Evolutionary conservation across 1,284 basidiomycete genomes (phyloP).

Genomic region (Chalciporus piperatoides): DNA sequence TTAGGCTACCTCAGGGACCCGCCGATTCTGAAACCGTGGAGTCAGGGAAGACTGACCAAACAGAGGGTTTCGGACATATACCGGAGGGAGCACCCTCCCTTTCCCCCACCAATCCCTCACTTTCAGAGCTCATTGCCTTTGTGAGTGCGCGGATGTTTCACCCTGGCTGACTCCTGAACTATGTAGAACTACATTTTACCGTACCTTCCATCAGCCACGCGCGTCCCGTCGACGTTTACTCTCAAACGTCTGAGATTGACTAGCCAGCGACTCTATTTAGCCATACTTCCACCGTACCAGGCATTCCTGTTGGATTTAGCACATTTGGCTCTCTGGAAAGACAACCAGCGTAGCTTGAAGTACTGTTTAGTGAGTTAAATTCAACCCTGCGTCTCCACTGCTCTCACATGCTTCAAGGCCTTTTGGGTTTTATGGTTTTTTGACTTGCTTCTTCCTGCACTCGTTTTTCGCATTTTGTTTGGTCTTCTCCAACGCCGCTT

Average conservation of each 20-base stretch:
- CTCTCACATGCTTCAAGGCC: constrained; percentile 35
- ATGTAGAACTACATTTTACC: constrained; percentile 44
- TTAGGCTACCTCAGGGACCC: constrained; percentile 35
- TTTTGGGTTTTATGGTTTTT: constrained; percentile 66
- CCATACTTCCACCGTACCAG: constrained; percentile 47
- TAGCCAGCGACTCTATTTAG: constrained; percentile 52
- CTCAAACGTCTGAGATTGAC: constrained; percentile 51
- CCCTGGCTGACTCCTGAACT: constrained; percentile 7
- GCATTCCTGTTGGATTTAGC: constrained; percentile 40
- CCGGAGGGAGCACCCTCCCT: constrained; percentile 1
- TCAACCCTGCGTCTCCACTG: background rate
- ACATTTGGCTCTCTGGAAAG: constrained; percentile 53
- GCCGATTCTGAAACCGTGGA: constrained; percentile 1
- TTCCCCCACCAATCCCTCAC: constrained; percentile 15
- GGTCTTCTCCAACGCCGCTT: constrained; percentile 48
- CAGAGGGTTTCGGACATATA: background rate
- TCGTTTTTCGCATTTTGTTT: constrained; percentile 47
- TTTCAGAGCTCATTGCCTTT: constrained; percentile 41
- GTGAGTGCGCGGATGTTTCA: constrained; percentile 30
- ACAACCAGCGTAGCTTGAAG: constrained; percentile 42
- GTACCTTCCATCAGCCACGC: constrained; percentile 40
- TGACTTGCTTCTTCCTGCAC: constrained; percentile 50
- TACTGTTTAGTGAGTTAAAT: constrained; percentile 49
- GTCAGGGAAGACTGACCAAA: background rate
- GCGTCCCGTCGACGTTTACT: constrained; percentile 45